Evolutionary conservation across 129 eudicot species (phyloP).

Genomic region (Ambrosia trifida): DNA sequence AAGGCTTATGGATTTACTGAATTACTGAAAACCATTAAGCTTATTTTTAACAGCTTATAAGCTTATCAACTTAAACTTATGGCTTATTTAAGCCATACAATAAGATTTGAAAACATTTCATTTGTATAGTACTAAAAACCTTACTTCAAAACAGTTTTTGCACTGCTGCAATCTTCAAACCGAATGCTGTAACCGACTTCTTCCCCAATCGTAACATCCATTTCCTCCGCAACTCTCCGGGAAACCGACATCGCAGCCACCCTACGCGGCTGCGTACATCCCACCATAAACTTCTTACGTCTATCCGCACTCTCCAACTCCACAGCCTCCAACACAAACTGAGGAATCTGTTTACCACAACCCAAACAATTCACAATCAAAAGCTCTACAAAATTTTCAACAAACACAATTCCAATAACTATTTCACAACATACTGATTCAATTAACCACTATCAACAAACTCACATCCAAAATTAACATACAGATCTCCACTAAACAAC

Average conservation of each 20-base stretch:
- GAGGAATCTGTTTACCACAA: constrained; percentile 73
- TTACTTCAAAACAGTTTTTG: constrained; percentile 87
- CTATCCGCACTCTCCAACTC: constrained; percentile 49
- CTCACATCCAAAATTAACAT: background rate
- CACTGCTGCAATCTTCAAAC: constrained; percentile 93
- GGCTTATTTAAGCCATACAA: background rate
- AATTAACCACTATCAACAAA: background rate
- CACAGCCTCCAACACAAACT: constrained; percentile 93
- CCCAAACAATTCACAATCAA: background rate
- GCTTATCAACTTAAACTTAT: background rate
- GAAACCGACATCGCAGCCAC: constrained; percentile 99
- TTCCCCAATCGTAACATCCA: constrained; percentile 97
- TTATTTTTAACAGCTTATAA: background rate
- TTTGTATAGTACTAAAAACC: background rate
- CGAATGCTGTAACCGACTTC: constrained; percentile 99
- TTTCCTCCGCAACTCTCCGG: constrained; percentile 96
- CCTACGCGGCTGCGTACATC: constrained; percentile 96
- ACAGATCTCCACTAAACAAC: background rate
- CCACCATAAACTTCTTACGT: constrained; percentile 82
- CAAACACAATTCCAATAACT: background rate
- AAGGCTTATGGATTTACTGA: background rate
- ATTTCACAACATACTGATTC: background rate
- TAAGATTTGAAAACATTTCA: background rate
- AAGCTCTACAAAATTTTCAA: background rate
- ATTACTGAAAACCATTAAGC: background rate